Conservation (phyloP, 2,329 filamentous ascomycete species). For the Diplodia seriata region DNA sequence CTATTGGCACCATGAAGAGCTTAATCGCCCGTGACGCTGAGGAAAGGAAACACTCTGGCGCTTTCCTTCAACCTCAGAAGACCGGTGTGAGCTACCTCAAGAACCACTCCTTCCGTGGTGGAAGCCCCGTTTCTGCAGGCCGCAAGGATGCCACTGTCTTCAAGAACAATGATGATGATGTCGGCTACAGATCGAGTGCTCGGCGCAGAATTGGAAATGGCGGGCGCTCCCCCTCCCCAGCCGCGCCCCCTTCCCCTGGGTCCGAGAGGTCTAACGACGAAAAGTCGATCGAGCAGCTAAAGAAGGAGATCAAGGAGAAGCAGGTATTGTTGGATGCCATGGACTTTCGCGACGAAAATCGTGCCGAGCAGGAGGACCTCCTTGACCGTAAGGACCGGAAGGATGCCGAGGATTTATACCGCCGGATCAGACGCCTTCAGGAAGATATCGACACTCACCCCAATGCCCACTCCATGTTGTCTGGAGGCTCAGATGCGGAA, state of each 20-base stretch:
- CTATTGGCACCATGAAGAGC: slow-evolving; percentile 90
- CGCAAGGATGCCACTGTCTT: slow-evolving; percentile 97
- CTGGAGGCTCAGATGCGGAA: slow-evolving; percentile 75
- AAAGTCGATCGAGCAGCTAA: slow-evolving; percentile 81
- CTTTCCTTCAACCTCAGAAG: slow-evolving; percentile 88
- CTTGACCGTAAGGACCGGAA: slow-evolving; percentile 88
- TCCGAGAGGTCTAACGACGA: slow-evolving; percentile 77
- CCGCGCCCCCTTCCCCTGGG: slow-evolving; percentile 62
- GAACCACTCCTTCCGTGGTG: slow-evolving; percentile 84
- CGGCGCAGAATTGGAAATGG: slow-evolving; percentile 77
- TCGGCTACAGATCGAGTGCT: slow-evolving; percentile 90
- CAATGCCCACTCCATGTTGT: slow-evolving; percentile 63
- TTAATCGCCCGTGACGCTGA: slow-evolving; percentile 90
- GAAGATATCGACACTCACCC: slow-evolving; percentile 95
- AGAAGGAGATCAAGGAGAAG: slow-evolving; percentile 92
- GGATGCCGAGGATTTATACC: slow-evolving; percentile 92
- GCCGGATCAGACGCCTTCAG: slow-evolving; percentile 87
- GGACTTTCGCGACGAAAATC: slow-evolving; percentile 93
- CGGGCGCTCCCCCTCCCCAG: slow-evolving; percentile 79
- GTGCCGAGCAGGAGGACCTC: slow-evolving; percentile 87
- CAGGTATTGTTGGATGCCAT: slow-evolving; percentile 94
- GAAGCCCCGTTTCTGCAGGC: slow-evolving; percentile 62
- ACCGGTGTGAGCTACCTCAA: slow-evolving; percentile 99
- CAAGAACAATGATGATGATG: slow-evolving; percentile 92
- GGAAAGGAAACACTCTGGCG: slow-evolving; percentile 84